These are phyloP conservation scores for Microcera coccophila DNA, from an alignment of 2,329 filamentous ascomycete species.

Conservation along the genomic window DNA sequence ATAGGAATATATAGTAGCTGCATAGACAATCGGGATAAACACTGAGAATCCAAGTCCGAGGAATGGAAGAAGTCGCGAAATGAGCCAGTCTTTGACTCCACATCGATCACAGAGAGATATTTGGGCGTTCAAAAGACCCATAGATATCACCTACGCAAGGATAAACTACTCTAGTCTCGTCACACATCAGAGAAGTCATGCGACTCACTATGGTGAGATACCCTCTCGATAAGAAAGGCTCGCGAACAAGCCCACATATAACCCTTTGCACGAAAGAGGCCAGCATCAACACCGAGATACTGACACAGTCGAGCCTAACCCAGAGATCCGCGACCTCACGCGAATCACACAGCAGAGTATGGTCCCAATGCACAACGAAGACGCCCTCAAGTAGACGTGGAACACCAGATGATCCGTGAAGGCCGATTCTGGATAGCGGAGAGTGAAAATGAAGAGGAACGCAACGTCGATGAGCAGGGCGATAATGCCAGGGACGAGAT, in stretches of 20 bases:
- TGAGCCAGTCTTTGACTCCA: constrained; percentile 35
- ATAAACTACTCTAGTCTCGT: neutral
- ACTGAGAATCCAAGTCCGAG: constrained; percentile 37
- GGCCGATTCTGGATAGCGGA: constrained; percentile 31
- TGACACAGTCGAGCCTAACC: constrained; percentile 37
- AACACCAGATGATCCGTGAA: constrained; percentile 37
- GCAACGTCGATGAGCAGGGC: constrained; percentile 29
- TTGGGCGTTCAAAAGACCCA: constrained; percentile 32
- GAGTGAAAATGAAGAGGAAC: constrained; percentile 22
- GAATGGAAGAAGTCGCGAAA: constrained; percentile 34
- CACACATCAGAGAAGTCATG: neutral
- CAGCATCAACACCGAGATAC: constrained; percentile 36
- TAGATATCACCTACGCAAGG: constrained; percentile 29
- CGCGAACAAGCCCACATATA: constrained; percentile 40
- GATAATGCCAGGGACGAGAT: constrained; percentile 40
- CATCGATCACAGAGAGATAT: constrained; percentile 35
- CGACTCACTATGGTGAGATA: constrained; percentile 36
- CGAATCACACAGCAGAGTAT: constrained; percentile 40
- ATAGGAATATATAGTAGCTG: constrained; percentile 35
- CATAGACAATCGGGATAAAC: constrained; percentile 38
- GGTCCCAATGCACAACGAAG: constrained; percentile 36
- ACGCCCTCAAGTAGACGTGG: constrained; percentile 36
- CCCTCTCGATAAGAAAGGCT: constrained; percentile 27
- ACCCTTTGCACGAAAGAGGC: constrained; percentile 38
- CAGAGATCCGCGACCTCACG: constrained; percentile 31